Evolutionary conservation across 2,329 filamentous ascomycete genomes (phyloP), one percentile per base, ranked within the genome.

Genomic region (Colletotrichum siamense): DNA sequence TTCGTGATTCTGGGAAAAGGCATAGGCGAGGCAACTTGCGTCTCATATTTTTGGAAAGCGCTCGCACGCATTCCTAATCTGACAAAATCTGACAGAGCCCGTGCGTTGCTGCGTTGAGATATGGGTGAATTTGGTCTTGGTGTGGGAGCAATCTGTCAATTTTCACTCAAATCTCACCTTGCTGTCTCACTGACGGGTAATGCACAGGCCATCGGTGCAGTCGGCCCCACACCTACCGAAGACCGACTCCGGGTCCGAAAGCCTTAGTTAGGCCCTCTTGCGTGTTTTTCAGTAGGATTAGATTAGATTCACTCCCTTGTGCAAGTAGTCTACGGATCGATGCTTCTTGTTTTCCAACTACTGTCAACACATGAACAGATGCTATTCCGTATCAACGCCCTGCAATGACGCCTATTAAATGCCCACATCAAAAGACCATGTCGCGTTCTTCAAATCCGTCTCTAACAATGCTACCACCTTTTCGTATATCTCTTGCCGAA

Each of bases 31-130:
- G 12, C 18, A 32, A 6, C n/a, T 62, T 3, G 26, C 16, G 5
- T 10, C 0, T 1, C 0, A 2, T 34, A 2, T n/a, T 16, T 62
- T 32, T 22, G 18, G 59, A 32, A 62, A 62, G 59, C 24, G 15
- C 16, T 2, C 16, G 8, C n/a, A 0, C 28, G 1, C 0, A n/a
- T 22, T 1, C 16, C 4, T 2, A 3, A 5, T 28, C 6, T n/a
- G 10, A 10, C 28, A 13, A 62, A 10, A 62, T 28, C 18, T 62
- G 18, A 18, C 28, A 34, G 8, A 34, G 28, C 59, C 12, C 30
- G 10, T 30, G 59, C 16, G 9, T 15, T 3, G 26, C 15, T 62
- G 26, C 3, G 7, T 16, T 34, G 10, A 62, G 28, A 22, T 30
- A 34, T 22, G 1, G 18, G n/a, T 62, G 28, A 62, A 62, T 16